Evolutionary conservation across 2,329 filamentous ascomycete species (phyloP), one percentile per base, ranked within the genome.

Genomic region (Fusarium sp.): DNA sequence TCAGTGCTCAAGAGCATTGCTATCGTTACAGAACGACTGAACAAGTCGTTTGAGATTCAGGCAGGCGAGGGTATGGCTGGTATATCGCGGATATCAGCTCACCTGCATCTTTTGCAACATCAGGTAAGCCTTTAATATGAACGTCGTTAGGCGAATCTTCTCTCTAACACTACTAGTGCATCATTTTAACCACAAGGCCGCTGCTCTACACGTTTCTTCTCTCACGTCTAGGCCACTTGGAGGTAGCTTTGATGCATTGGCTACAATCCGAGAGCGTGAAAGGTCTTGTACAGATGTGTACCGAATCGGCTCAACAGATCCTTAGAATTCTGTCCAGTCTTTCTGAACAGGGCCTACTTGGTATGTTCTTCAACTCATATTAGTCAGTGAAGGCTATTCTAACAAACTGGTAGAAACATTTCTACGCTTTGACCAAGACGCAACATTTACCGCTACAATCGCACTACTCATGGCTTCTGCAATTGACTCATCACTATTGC

Each of bases 391-490:
- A 12, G 0, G 1, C 20, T 3, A 11, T 4, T n/a, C 32, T 63
- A 20, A 63, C 21, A 2, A 5, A 9, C 2, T 3, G 2, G 16
- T 18, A 71, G 68, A 71, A 23, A 71, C 55, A 0, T 71, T 71
- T 21, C 25, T 71, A 4, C 34, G 28, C 1, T 71, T 69, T 11
- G 68, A 71, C 12, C 63, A 71, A 5, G 63, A 68, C 5, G 68
- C 59, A 32, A 55, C 55, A 1, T 71, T 71, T 21, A 66, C 64
- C 5, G 81, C 83, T 0, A 80, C 79, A 1, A 78, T 83, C 16
- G 75, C 80, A 8, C 74, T 84, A 0, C 67, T 83, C 0, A 71
- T 84, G 16, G 80, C 76, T 5, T 65, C 81, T n/a, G 70, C 76
- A 49, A 72, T 83, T n/a, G 80, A 82, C 54, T 59, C 74, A 1